Base-by-base conservation (phyloP, 371 early-diverging fungal genomes). In the Nematocida sp. region DNA sequence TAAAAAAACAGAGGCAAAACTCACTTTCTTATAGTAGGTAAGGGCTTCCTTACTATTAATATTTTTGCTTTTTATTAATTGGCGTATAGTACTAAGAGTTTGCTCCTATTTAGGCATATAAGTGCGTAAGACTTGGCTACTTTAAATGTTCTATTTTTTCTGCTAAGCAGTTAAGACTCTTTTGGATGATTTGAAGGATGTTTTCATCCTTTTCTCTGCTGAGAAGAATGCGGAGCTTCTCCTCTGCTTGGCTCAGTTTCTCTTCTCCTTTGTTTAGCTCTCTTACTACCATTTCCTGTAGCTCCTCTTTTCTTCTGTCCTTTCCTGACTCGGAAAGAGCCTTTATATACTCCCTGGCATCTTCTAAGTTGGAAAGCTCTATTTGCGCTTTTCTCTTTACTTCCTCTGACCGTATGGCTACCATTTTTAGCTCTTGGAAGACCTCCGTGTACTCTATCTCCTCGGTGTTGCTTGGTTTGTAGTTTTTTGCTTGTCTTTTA, bases 401-500 rank as follows among this genome's bases (percentile, higher is more conserved):
- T 49, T 68, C 69, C 11, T 68, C 69, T 35, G 60, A 55, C 5
- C 69, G n/a, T 23, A 68, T 59, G 13, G 47, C 38, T 26, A 59
- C 48, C 69, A 68, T 68, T 26, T 33, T 55, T 13, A 68, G 51
- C 42, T 68, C 69, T 13, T 68, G 67, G n/a, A 42, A 48, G 11
- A 68, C 42, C 11, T 56, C 69, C 20, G 47, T 47, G 38, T 68
- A 68, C 26, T 68, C 56, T n/a, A 68, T 68, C 39, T 68, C 69
- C 9, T 68, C 69, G 16, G 45, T 56, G 4, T 26, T 11, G 11
- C 32, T 35, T 18, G 30, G 23, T 18, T 5, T 28, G 18, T 42
- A 28, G 18, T 68, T 42, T 32, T 60, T 47, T 36, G 57, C 33
- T 30, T 42, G 55, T 57, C 60, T 56, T 60, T 47, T 55, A 23